These are phyloP conservation scores for Tillandsia fasciculata DNA, from an alignment of 176 grass and related monocot genomes.

Conservation along the genomic window DNA sequence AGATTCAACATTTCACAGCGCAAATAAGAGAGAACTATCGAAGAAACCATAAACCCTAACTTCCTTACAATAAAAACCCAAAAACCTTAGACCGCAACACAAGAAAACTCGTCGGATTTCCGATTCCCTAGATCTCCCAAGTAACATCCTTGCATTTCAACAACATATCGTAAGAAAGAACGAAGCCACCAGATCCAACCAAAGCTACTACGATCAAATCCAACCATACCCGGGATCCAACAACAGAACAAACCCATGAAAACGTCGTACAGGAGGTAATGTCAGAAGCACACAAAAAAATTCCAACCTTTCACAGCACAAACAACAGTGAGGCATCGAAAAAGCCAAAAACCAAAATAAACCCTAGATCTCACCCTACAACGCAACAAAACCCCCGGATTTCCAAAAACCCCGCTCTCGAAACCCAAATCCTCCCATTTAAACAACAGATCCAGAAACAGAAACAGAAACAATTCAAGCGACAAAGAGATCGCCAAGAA, in stretches of 20 bases:
- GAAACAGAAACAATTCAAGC: conserved; percentile 28
- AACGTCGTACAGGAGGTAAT: not conserved
- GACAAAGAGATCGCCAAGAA: not conserved
- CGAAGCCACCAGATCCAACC: not conserved
- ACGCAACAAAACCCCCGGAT: not conserved
- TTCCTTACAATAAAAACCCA: not conserved
- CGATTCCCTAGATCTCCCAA: not conserved
- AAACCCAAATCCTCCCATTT: conserved; percentile 15
- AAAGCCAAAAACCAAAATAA: not conserved
- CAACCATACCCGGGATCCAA: not conserved
- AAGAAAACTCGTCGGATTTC: not conserved
- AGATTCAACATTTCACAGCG: not conserved
- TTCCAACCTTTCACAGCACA: not conserved
- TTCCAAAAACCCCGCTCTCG: not conserved
- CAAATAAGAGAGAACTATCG: not conserved
- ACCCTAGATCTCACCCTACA: not conserved
- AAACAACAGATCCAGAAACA: conserved; percentile 11
- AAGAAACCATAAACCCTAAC: not conserved
- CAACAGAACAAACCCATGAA: not conserved
- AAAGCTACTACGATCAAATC: not conserved
- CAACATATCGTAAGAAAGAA: not conserved
- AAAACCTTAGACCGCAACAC: not conserved
- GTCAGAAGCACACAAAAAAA: not conserved
- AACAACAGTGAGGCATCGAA: not conserved
- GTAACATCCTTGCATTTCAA: conserved; percentile 4